These are phyloP conservation scores for Sodiomyces alkalinus DNA, from an alignment of 2,329 filamentous ascomycete genomes.

Conservation along the genomic window DNA sequence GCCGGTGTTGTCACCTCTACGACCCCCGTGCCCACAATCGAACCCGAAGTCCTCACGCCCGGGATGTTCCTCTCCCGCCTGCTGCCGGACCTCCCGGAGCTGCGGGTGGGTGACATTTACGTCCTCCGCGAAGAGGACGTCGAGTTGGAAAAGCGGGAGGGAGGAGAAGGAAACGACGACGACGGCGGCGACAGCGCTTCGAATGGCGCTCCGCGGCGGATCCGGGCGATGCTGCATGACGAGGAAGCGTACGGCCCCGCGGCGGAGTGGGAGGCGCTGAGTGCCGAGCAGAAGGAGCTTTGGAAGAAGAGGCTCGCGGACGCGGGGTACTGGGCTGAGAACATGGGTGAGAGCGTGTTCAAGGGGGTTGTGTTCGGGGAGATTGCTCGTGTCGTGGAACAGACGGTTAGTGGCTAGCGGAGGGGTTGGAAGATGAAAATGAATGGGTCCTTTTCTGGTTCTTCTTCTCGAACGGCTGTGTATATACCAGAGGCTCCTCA, in stretches of 20 bases:
- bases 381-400: conserved; percentile 47
- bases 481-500: no score
- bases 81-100: conserved; percentile 16
- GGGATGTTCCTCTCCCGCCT: conserved; percentile 22
- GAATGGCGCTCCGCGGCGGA: conserved; percentile 8
- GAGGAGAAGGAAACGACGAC: conserved; percentile 9
- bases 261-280: conserved; percentile 57
- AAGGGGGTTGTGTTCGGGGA: conserved; percentile 66
- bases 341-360: conserved; percentile 63
- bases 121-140: conserved; percentile 21
- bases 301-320: conserved; percentile 58
- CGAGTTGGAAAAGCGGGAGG: not conserved
- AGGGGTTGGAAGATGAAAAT: no score
- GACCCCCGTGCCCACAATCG: conserved; percentile 49
- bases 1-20: conserved; percentile 47
- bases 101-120: conserved; percentile 18
- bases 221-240: conserved; percentile 30
- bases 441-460: no score
- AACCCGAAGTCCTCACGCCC: conserved; percentile 18
- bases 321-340: conserved; percentile 65
- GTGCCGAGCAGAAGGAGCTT: conserved; percentile 40
- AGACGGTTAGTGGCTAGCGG: conserved; percentile 22
- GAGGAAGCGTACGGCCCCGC: conserved; percentile 33
- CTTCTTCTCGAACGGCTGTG: no score
- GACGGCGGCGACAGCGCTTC: no score